Evolutionary conservation across 805 yeast genomes (phyloP).

Genomic region (Candida chilensis): DNA sequence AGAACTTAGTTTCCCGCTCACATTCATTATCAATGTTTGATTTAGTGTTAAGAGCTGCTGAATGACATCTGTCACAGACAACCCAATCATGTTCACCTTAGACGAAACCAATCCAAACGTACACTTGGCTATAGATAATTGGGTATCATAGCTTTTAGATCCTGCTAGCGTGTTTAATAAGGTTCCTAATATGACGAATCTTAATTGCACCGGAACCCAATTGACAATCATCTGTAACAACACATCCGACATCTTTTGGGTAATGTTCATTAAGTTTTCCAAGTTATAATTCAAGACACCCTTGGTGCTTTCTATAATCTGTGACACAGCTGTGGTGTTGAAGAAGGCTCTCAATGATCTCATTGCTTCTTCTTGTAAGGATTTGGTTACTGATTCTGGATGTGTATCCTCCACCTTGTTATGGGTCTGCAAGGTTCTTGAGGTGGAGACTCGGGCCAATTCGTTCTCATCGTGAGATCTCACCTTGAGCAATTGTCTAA

Average conservation of each 20-base stretch:
- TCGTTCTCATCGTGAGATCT: conserved; percentile 16
- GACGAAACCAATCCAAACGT: conserved; percentile 60
- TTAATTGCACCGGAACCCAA: conserved; percentile 73
- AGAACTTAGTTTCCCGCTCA: neutral
- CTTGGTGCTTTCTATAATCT: conserved; percentile 47
- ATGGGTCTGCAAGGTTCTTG: too few relatives aligned
- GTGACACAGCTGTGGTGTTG: conserved; percentile 52
- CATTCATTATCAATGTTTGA: conserved; percentile 6
- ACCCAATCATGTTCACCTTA: conserved; percentile 76
- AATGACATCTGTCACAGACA: conserved; percentile 75
- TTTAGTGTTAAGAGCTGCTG: conserved; percentile 49
- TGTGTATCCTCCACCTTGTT: too few relatives aligned
- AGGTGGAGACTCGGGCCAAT: too few relatives aligned
- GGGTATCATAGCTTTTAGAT: conserved; percentile 10
- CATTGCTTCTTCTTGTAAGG: too few relatives aligned
- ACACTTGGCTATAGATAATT: conserved; percentile 31
- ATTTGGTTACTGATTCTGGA: too few relatives aligned
- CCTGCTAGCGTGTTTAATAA: conserved; percentile 14
- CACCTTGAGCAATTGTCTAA: conserved; percentile 12
- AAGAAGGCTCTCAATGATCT: conserved; percentile 56
- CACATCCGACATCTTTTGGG: conserved; percentile 39
- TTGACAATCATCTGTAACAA: conserved; percentile 58
- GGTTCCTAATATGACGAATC: conserved; percentile 56
- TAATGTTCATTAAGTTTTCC: conserved; percentile 12
- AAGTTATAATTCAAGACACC: conserved; percentile 39